These are phyloP conservation scores for Penicillium paradoxum DNA, from an alignment of 495 filamentous ascomycete species.

Conservation along the genomic window DNA sequence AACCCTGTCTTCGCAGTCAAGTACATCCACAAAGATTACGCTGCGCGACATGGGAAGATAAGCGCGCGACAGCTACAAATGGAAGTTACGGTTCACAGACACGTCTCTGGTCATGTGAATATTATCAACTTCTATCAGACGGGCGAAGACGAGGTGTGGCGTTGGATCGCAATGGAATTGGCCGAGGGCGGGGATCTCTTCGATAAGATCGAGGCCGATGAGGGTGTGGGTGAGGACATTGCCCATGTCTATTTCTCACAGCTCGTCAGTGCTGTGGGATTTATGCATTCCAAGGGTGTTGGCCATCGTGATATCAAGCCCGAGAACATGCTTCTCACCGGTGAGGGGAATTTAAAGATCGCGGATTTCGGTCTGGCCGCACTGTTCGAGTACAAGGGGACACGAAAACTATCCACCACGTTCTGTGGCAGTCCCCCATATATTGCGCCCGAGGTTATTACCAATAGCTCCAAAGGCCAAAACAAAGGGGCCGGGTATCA, in stretches of 20 bases:
- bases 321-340: constrained; percentile 81
- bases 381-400: constrained; percentile 84
- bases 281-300: constrained; percentile 89
- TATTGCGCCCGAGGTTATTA: constrained; percentile 90
- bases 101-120: constrained; percentile 84
- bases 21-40: constrained; percentile 96
- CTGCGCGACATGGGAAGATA: constrained; percentile 80
- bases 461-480: constrained; percentile 40
- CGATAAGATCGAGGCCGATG: constrained; percentile 98
- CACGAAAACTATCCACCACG: constrained; percentile 70
- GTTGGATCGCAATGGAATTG: constrained; percentile 97
- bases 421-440: constrained; percentile 97
- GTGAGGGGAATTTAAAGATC: constrained; percentile 83
- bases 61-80: constrained; percentile 80
- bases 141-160: constrained; percentile 85
- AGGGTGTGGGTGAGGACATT: constrained; percentile 85
- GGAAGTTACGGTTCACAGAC: constrained; percentile 82
- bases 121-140: constrained; percentile 86
- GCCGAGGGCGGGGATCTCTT: constrained; percentile 96
- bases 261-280: constrained; percentile 82
- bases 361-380: constrained; percentile 96
- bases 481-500: constrained; percentile 64
- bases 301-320: constrained; percentile 89
- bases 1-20: constrained; percentile 92
- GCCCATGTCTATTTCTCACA: constrained; percentile 96